Percentiles rank a stretch among this genome's conserved stretches.
These are phyloP conservation scores for Beauveria bassiana DNA, from an alignment of 2,329 filamentous ascomycete genomes.

Conservation along the genomic window DNA sequence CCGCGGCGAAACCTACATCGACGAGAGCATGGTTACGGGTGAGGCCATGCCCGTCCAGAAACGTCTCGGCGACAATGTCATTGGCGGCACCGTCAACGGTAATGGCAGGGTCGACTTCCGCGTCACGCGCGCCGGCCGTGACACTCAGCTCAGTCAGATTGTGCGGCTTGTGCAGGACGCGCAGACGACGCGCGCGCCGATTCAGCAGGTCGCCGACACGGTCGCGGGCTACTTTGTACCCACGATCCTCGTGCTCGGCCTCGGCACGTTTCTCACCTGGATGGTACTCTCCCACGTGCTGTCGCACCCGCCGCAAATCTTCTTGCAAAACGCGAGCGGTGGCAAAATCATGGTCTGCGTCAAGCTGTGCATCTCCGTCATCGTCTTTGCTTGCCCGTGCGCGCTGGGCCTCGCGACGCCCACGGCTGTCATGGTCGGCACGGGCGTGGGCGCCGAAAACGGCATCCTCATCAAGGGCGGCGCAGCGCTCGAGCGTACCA, in stretches of 20 bases:
- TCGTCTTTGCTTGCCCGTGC: slow-evolving; percentile 96
- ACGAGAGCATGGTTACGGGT: slow-evolving; percentile 98
- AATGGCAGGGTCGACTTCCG: slow-evolving; percentile 86
- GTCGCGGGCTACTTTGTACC: slow-evolving; percentile 94
- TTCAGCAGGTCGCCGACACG: slow-evolving; percentile 84
- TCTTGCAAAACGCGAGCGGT: slow-evolving; percentile 70
- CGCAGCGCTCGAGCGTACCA: slow-evolving; percentile 82
- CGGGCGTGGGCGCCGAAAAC: slow-evolving; percentile 90
- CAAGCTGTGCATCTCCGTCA: slow-evolving; percentile 95
- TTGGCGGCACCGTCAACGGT: slow-evolving; percentile 93
- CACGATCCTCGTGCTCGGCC: slow-evolving; percentile 73
- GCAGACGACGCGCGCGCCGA: slow-evolving; percentile 88
- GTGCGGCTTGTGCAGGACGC: slow-evolving; percentile 97
- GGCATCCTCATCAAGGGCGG: slow-evolving; percentile 98
- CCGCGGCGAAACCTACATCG: slow-evolving; percentile 84
- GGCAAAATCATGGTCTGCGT: slow-evolving; percentile 94
- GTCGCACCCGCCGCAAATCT: slow-evolving; percentile 78
- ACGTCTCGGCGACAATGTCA: slow-evolving; percentile 67
- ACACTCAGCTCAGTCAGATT: slow-evolving; percentile 96
- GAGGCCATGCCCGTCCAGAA: slow-evolving; percentile 95
- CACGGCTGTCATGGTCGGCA: slow-evolving; percentile 97
- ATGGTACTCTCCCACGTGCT: slow-evolving; percentile 90
- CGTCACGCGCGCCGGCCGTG: slow-evolving; percentile 84
- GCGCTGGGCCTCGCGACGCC: slow-evolving; percentile 93
- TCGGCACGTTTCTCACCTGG: slow-evolving; percentile 83